A percentile compares a stretch with the other conserved stretches of the same genome.
phyloP scores from a whole-genome alignment of 305 asterid species.

The Caryopteris hybrid region DNA sequence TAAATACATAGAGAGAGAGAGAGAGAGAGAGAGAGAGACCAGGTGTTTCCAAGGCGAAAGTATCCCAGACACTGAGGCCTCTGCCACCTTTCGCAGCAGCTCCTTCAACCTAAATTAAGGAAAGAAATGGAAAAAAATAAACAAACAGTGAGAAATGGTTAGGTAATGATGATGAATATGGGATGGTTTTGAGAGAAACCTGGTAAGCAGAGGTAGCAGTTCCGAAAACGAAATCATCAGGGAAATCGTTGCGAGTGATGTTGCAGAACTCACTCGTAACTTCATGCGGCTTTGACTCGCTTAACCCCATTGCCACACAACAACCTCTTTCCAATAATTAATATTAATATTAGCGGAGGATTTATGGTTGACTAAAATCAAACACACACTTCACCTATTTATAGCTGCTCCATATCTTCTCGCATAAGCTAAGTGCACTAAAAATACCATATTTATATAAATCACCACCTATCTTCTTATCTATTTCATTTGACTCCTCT shows the following conservation, averaged over 20 bases:
- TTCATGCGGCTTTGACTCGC: background rate
- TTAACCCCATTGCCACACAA: too few relatives aligned
- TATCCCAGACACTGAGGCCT: constrained; percentile 20
- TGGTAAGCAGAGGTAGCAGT: constrained; percentile 9
- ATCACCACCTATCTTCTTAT: too few relatives aligned
- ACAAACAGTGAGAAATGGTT: background rate
- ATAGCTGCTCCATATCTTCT: background rate
- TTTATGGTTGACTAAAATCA: background rate
- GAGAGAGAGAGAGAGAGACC: background rate
- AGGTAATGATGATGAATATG: too few relatives aligned
- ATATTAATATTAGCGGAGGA: background rate
- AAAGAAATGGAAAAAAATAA: background rate
- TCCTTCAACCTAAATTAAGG: constrained; percentile 12
- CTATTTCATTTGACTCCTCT: too few relatives aligned
- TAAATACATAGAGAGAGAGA: too few relatives aligned
- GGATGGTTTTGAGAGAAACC: too few relatives aligned
- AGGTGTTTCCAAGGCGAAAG: background rate
- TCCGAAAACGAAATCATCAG: constrained; percentile 3
- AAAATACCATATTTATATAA: too few relatives aligned
- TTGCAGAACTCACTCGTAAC: background rate
- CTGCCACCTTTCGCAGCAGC: constrained; percentile 11
- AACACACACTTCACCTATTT: background rate
- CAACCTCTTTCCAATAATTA: too few relatives aligned
- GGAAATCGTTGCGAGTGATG: constrained; percentile 11
- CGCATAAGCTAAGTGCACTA: too few relatives aligned